Conservation (phyloP, 805 yeast genomes). For the Sugiyamaella valdiviana region DNA sequence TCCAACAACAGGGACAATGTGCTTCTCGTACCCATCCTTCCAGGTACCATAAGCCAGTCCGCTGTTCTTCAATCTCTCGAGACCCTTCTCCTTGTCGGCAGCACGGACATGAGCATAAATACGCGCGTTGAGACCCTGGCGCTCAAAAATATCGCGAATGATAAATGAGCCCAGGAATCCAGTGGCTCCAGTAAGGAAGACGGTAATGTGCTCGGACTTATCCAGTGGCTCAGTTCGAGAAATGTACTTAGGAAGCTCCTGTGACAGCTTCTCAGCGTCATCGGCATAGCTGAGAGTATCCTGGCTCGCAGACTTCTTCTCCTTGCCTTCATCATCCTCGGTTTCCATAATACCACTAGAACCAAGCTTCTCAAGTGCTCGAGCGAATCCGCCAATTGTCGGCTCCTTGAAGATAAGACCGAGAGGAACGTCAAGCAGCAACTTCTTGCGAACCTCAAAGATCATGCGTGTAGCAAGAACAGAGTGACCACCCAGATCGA, state of each 20-base stretch:
- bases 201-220: conserved; percentile 41
- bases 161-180: conserved; percentile 95
- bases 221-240: conserved; percentile 38
- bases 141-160: conserved; percentile 63
- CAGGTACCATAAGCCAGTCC: conserved; percentile 80
- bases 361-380: conserved; percentile 56
- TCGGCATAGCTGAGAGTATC: conserved; percentile 44
- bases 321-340: conserved; percentile 31
- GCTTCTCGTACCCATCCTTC: conserved; percentile 52
- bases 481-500: conserved; percentile 97
- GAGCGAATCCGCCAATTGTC: conserved; percentile 72
- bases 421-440: conserved; percentile 77
- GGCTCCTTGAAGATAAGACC: conserved; percentile 89
- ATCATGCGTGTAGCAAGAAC: conserved; percentile 96
- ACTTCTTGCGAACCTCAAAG: conserved; percentile 74
- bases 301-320: conserved; percentile 26
- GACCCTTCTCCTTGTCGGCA: conserved; percentile 54
- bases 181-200: conserved; percentile 91
- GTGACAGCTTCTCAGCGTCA: conserved; percentile 59
- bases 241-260: conserved; percentile 41
- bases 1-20: conserved; percentile 72
- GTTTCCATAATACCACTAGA: conserved; percentile 32
- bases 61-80: conserved; percentile 67
- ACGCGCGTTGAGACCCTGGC: conserved; percentile 46
- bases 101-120: conserved; percentile 93